Base-by-base conservation (phyloP, 768 basidiomycete species). In the Hericium alpestre region DNA sequence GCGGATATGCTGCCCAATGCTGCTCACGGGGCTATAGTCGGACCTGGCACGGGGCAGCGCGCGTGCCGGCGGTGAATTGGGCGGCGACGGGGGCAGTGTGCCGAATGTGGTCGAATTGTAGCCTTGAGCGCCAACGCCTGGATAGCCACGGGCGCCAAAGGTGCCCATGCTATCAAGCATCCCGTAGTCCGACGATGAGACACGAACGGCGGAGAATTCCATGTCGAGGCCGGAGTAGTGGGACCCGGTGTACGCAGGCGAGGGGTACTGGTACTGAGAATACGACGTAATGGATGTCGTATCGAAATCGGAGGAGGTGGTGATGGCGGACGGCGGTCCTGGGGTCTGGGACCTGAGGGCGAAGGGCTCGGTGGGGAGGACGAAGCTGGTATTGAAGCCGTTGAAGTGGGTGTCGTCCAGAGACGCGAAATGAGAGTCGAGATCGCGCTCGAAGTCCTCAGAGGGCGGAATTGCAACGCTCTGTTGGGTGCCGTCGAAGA, bases 311-410 rank as follows among this genome's bases (percentile, higher is more conserved):
- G 85, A 84, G 43, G 86, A 88, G 61, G 80, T 80, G 59, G 90
- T 89, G 69, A 91, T 82, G 61, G 84, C 79, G 56, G 90, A 91
- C 52, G 82, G 84, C 58, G 87, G 84, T 60, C 85, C 85, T 70
- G 77, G 78, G 51, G 23, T 23, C 15, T 54, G 40, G 12, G 40
- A 49, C 22, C 13, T 62, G 58, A 40, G 56, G 55, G 53, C 59
- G 53, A 25, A 53, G 53, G 54, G 65, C 13, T 53, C 38, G 38
- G 18, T 37, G n/a, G 37, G 32, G 6, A n/a, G 20, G 52, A 54
- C 59, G 55, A 63, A 32, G 9, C 32, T 32, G 6, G 32, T 32
- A 6, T 32, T 5, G 9, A 83, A 76, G 56, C 82, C 75, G 65
- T 81, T 76, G 68, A 75, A 62, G 55, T 51, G 20, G 59, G 71